Evolutionary conservation across 805 yeast genomes (phyloP), one percentile per base, ranked within the genome.

Genomic region (Suhomyces sp.): DNA sequence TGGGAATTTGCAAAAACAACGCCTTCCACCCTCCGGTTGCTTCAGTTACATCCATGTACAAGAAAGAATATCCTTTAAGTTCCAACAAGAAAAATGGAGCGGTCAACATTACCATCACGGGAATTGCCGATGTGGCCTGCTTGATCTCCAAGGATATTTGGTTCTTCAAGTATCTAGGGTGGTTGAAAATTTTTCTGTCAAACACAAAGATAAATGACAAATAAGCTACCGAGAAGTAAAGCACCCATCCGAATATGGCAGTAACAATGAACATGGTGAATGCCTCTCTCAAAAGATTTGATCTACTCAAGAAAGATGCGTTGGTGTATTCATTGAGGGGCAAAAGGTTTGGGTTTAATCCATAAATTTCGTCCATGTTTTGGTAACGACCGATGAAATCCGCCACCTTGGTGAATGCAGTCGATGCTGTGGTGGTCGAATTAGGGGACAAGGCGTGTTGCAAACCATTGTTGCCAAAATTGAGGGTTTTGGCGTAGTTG

Each of bases 121-220:
- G 99, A 58, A 94, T 91, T 13, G 97, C 86, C 17, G 86, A 71
- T 54, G 82, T 57, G 0, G 97, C 97, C 65, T 84, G 86, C 56
- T 79, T 72, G 56, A 93, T 87, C 68, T 94, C 99, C 65, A 89
- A 73, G 4, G 81, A 72, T 82, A 94, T 84, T 75, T 94, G 99
- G 73, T 94, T 93, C 68, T 94, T 94, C 71, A 94, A 79, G 70
- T 89, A 93, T 68, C 97, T 82, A 53, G 99, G 99, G 69, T 94
- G 99, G 72, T 93, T 89, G 80, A 93, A 90, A 53, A 90, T 89
- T 50, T 85, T 84, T 65, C 85, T 87, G 71, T 94, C 97, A 66
- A 89, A 94, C 21, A 94, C 84, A 59, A 86, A 83, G 35, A 77
- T 59, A 67, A 88, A 94, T 9, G 96, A 84, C n/a, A 87, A 60